These are phyloP conservation scores for Cryptococcus amylolentus DNA, from an alignment of 1,284 basidiomycete species.

Conservation along the genomic window DNA sequence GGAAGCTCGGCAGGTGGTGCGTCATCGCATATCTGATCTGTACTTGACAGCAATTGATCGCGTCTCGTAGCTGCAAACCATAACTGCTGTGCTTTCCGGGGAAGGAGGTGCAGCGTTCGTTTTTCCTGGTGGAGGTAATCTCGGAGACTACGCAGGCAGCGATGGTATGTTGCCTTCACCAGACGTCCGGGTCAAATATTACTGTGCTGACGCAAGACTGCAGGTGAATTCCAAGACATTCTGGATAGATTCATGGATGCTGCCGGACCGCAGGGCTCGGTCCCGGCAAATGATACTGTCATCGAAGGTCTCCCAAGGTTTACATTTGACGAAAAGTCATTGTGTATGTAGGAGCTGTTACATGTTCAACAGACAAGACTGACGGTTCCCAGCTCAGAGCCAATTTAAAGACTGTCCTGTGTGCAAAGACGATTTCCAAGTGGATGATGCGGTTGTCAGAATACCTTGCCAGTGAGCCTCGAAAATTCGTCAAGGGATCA, in stretches of 20 bases:
- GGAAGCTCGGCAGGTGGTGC: slow-evolving; percentile 26
- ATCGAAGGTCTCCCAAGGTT: slow-evolving; percentile 45
- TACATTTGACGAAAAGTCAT: slow-evolving; percentile 33
- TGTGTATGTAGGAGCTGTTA: slow-evolving; percentile 28
- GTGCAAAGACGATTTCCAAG: slow-evolving; percentile 45
- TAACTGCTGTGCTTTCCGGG: slow-evolving; percentile 30
- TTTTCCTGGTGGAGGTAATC: slow-evolving; percentile 14
- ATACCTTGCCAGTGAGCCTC: slow-evolving; percentile 42
- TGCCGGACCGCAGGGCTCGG: slow-evolving; percentile 45
- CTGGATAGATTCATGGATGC: slow-evolving; percentile 47
- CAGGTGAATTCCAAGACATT: slow-evolving; percentile 27
- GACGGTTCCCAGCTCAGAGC: slow-evolving; percentile 17
- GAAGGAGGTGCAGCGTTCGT: slow-evolving; percentile 15
- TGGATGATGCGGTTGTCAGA: slow-evolving; percentile 39
- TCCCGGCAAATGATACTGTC: slow-evolving; percentile 42
- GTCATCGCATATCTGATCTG: neutral
- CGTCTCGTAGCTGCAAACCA: slow-evolving; percentile 25
- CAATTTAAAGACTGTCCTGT: slow-evolving; percentile 47
- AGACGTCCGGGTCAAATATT: neutral
- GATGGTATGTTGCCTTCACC: slow-evolving; percentile 28
- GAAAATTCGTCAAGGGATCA: neutral
- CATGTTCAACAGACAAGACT: too few relatives aligned
- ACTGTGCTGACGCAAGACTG: neutral
- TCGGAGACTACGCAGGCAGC: slow-evolving; percentile 47
- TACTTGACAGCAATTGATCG: neutral